Percentiles rank a stretch among this genome's conserved stretches.
Conservation (phyloP, 768 basidiomycete species). For the Tylopilus plumbeoviolaceoides region DNA sequence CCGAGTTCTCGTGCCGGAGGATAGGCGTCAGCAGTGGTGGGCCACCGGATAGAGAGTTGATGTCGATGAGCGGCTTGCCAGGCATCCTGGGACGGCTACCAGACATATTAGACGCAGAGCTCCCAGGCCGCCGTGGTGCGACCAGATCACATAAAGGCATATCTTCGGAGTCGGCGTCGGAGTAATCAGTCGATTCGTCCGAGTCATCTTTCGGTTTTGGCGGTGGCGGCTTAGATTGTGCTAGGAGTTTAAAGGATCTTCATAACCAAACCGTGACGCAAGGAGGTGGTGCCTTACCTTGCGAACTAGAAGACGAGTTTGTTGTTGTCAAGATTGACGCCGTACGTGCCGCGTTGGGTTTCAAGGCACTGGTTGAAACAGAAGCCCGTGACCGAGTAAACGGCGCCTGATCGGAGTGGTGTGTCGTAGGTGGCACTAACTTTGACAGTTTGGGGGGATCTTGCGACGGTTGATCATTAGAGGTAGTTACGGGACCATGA, state of each 20-base stretch:
- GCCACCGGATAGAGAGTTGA: constrained; percentile 29
- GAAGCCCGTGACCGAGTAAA: constrained; percentile 44
- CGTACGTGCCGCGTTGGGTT: constrained; percentile 47
- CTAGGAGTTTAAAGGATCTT: constrained; percentile 3
- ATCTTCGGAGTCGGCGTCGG: constrained; percentile 48
- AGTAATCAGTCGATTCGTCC: constrained; percentile 28
- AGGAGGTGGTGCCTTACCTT: constrained; percentile 26
- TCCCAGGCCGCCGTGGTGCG: constrained; percentile 63
- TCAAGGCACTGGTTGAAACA: constrained; percentile 54
- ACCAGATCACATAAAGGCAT: constrained; percentile 63
- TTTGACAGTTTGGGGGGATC: constrained; percentile 13
- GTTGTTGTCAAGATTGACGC: constrained; percentile 40
- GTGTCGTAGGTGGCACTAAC: constrained; percentile 30
- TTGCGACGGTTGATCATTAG: neutral
- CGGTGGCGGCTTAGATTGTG: neutral
- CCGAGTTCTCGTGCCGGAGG: constrained; percentile 26
- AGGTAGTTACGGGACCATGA: constrained; percentile 8
- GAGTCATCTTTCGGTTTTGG: constrained; percentile 11
- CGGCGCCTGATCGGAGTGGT: constrained; percentile 5
- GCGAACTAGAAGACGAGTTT: constrained; percentile 24
- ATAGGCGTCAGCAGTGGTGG: constrained; percentile 35
- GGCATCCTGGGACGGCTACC: constrained; percentile 29
- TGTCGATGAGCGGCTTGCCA: constrained; percentile 43
- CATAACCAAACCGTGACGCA: neutral
- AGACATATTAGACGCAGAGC: constrained; percentile 40